Base-by-base conservation (phyloP, 257 asterid genomes). In the Rehmannia glutinosa region DNA sequence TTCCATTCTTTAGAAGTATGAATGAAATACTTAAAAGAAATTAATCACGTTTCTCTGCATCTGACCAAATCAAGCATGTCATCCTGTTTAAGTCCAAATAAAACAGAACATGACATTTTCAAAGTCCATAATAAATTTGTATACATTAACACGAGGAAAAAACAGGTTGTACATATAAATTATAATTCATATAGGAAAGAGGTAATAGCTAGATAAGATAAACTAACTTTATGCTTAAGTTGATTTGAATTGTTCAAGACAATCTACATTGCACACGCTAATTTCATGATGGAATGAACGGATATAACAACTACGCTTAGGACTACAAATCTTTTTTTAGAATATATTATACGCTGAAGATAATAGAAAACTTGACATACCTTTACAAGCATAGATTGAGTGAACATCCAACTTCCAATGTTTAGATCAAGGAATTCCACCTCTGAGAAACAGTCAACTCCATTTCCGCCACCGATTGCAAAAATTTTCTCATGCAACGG, bases 391-490 rank as follows among this genome's bases (percentile, higher is more conserved):
- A 90, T 83, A 35, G 94, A 36, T 75, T 59, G 83, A 23, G 75
- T 35, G 50, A 24, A 46, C 19, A 84, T 72, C 97, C 97, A 90
- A 64, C 70, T 81, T 43, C 94, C 96, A 46, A 27, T 20, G 68
- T 72, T 67, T 27, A 33, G 10, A 63, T 87, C 87, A 50, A 85
- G 75, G 76, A 83, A 42, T 65, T 90, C 97, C 58, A 90, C 97
- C 62, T 90, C 90, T 0, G 96, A 73, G 63, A 77, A 78, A 62
- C 85, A 81, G 3, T 81, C 82, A 52, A 12, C 78, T 45, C 88
- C 87, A 79, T 80, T 66, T 62, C 87, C 88, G 19, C 97, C 97
- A 27, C 97, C 97, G 61, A 83, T 69, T 15, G 87, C 86, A 64
- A 77, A 85, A 5, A 90, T 51, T 16, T 73, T 85, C 43, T 68